Evolutionary conservation across 148 eudicot genomes (phyloP).

Genomic region (Cornus kousa): DNA sequence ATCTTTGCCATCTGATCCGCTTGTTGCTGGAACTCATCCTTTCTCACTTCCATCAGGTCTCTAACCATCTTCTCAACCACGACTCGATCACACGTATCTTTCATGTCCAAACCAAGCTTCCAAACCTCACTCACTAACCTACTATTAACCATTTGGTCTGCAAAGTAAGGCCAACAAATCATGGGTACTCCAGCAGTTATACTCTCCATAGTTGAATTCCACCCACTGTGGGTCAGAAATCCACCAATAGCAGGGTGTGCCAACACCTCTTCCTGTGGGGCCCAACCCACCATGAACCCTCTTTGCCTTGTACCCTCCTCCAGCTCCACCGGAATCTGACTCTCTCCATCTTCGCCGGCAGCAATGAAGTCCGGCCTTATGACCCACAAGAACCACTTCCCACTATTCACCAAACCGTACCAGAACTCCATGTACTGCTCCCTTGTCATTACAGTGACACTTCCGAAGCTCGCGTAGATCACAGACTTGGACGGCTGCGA

Average conservation of each 20-base stretch:
- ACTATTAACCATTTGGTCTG: slow-evolving; percentile 40
- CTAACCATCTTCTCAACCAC: slow-evolving; percentile 4
- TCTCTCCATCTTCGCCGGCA: slow-evolving; percentile 2
- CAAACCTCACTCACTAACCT: slow-evolving; percentile 35
- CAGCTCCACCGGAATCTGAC: slow-evolving; percentile 15
- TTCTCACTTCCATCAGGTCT: slow-evolving; percentile 9
- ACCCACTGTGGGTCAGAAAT: slow-evolving; percentile 53
- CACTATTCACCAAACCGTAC: slow-evolving; percentile 21
- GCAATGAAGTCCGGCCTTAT: slow-evolving; percentile 35
- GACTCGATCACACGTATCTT: slow-evolving; percentile 29
- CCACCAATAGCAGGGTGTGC: slow-evolving; percentile 43
- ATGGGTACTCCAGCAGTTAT: slow-evolving; percentile 45
- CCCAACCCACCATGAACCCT: slow-evolving; percentile 42
- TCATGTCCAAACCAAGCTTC: slow-evolving; percentile 41
- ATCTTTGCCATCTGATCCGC: neutral
- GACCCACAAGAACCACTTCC: slow-evolving; percentile 20
- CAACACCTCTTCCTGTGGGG: slow-evolving; percentile 44
- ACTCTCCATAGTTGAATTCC: slow-evolving; percentile 52
- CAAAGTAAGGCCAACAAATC: slow-evolving; percentile 49
- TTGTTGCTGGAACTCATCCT: neutral
- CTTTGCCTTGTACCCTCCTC: slow-evolving; percentile 29
- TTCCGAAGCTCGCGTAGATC: slow-evolving; percentile 20
- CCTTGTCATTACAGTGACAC: slow-evolving; percentile 6
- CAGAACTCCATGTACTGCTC: slow-evolving; percentile 40
- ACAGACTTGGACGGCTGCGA: slow-evolving; percentile 21